phyloP scores from a whole-genome alignment of 768 basidiomycete species.

The Tephrocybe sp. region DNA sequence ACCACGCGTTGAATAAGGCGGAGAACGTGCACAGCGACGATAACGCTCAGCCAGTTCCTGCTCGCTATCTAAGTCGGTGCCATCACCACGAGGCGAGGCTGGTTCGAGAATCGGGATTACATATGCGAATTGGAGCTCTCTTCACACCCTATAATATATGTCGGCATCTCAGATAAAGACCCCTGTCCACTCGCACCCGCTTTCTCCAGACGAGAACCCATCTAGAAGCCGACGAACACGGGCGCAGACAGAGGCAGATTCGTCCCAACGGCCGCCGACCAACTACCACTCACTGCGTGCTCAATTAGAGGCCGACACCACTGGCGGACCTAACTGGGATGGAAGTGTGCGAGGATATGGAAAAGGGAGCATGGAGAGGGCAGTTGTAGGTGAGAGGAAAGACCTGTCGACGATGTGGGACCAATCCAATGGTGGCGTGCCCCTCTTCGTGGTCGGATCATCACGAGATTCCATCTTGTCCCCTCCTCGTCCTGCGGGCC shows the following conservation, averaged over 20 bases:
- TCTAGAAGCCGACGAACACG: constrained; percentile 51
- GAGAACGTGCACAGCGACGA: constrained; percentile 4
- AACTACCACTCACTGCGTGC: constrained; percentile 67
- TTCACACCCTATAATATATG: constrained; percentile 24
- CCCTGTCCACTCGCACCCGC: constrained; percentile 72
- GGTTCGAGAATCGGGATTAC: background rate
- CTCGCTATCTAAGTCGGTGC: background rate
- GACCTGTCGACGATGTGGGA: constrained; percentile 40
- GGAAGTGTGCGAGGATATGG: constrained; percentile 59
- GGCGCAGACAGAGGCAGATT: constrained; percentile 29
- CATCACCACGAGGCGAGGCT: constrained; percentile 10
- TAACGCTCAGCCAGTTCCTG: background rate
- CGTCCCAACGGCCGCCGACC: constrained; percentile 30
- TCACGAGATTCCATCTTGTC: constrained; percentile 26
- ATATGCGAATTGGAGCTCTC: constrained; percentile 5
- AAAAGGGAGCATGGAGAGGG: constrained; percentile 35
- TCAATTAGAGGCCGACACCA: constrained; percentile 50
- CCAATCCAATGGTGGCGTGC: constrained; percentile 24
- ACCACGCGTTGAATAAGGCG: constrained; percentile 5
- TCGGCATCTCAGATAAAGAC: constrained; percentile 45
- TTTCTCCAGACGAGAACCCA: constrained; percentile 56
- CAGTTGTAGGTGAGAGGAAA: constrained; percentile 22
- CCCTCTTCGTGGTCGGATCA: constrained; percentile 46
- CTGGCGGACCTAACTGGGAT: constrained; percentile 37
- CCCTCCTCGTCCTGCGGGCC: constrained; percentile 13